Evolutionary conservation across 257 asterid species (phyloP).

Genomic region (Fraxinus cuspidata): DNA sequence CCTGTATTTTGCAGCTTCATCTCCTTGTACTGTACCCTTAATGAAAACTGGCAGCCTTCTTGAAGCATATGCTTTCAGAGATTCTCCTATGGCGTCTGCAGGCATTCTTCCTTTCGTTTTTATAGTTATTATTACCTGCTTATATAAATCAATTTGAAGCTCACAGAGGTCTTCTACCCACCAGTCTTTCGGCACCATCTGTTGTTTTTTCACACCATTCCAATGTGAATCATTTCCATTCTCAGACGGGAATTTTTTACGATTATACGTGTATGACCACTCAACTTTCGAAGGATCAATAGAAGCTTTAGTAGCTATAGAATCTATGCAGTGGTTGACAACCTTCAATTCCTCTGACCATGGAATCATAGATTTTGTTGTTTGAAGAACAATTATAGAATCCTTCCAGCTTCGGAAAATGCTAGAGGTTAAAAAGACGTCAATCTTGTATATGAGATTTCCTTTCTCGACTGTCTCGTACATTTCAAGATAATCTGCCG

Average conservation of each 20-base stretch:
- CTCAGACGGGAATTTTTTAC: conserved; percentile 57
- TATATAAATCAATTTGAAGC: conserved; percentile 66
- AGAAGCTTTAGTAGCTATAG: conserved; percentile 65
- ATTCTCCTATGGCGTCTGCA: conserved; percentile 66
- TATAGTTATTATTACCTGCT: conserved; percentile 60
- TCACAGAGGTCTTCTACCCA: conserved; percentile 94
- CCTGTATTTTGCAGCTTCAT: conserved; percentile 46
- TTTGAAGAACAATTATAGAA: conserved; percentile 81
- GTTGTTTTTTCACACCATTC: conserved; percentile 66
- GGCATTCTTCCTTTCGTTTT: conserved; percentile 57
- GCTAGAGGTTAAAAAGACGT: conserved; percentile 75
- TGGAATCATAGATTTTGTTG: conserved; percentile 65
- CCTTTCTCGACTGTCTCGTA: conserved; percentile 76
- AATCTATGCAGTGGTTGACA: conserved; percentile 66
- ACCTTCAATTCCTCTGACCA: conserved; percentile 73
- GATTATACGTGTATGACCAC: conserved; percentile 77
- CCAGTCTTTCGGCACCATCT: conserved; percentile 74
- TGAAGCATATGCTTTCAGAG: conserved; percentile 56
- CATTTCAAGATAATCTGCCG: conserved; percentile 90
- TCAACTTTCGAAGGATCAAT: conserved; percentile 62
- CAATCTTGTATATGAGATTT: conserved; percentile 77
- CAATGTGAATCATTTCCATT: conserved; percentile 46
- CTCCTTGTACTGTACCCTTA: conserved; percentile 51
- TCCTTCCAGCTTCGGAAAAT: conserved; percentile 90
- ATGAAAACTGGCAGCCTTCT: conserved; percentile 61